These are phyloP conservation scores for Cryptosporidium tyzzeri DNA, from an alignment of 169 alveolate species.

Conservation along the genomic window DNA sequence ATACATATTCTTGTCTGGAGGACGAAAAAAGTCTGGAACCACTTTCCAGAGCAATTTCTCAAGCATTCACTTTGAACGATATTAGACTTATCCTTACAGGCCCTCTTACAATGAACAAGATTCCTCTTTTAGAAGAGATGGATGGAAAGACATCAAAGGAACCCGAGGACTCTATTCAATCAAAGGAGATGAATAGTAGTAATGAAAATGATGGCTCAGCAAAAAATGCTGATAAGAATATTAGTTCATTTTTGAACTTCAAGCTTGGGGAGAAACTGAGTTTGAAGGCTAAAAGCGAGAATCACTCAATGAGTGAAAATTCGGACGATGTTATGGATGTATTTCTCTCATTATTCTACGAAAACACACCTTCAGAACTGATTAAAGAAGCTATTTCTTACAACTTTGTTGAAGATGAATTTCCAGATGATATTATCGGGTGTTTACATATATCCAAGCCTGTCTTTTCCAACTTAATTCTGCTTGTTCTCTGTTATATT, in stretches of 20 bases:
- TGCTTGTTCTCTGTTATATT: constrained; percentile 47
- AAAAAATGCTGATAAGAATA: not conserved
- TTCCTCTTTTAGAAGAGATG: constrained; percentile 40
- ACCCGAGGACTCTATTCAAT: not conserved
- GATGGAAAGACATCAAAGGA: not conserved
- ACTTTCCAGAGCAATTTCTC: constrained; percentile 13
- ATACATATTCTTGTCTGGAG: not conserved
- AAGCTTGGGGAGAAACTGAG: constrained; percentile 24
- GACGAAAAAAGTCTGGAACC: not conserved
- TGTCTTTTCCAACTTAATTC: constrained; percentile 36
- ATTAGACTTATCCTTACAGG: constrained; percentile 58
- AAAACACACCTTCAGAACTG: constrained; percentile 12
- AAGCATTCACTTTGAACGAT: constrained; percentile 35
- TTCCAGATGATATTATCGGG: not conserved
- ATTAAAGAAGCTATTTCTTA: constrained; percentile 18
- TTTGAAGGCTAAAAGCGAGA: not conserved
- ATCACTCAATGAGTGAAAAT: not conserved
- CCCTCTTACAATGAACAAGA: constrained; percentile 51
- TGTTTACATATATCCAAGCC: not conserved
- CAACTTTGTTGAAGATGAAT: constrained; percentile 28
- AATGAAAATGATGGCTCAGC: not conserved
- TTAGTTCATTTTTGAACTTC: constrained; percentile 44
- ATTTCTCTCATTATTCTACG: constrained; percentile 23
- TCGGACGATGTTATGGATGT: not conserved
- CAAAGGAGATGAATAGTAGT: not conserved